phyloP scores from a whole-genome alignment of 2,329 filamentous ascomycete genomes.

The Fusarium sororula region DNA sequence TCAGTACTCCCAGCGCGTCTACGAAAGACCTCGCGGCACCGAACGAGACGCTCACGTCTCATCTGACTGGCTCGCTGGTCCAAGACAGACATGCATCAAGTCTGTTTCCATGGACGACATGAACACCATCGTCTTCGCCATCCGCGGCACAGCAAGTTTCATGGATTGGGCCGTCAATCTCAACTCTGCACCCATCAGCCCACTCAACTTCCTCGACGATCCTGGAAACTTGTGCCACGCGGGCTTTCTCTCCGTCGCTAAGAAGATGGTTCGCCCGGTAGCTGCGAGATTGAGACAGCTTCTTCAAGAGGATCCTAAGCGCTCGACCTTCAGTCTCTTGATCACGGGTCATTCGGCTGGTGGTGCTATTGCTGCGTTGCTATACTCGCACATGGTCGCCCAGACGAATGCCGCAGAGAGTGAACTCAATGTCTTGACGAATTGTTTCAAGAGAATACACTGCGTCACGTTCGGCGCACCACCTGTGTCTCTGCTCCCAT shows the following conservation, averaged over 20 bases:
- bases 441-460: constrained; percentile 80
- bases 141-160: constrained; percentile 81
- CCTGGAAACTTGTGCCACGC: constrained; percentile 79
- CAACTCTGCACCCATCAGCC: constrained; percentile 71
- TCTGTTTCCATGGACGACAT: constrained; percentile 80
- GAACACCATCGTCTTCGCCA: constrained; percentile 83
- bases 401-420: constrained; percentile 63
- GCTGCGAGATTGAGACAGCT: constrained; percentile 74
- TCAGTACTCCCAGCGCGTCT: constrained; percentile 79
- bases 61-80: constrained; percentile 76
- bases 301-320: constrained; percentile 74
- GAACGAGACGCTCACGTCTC: constrained; percentile 76
- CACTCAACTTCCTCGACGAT: constrained; percentile 79
- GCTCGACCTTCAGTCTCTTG: constrained; percentile 74
- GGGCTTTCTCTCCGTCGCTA: constrained; percentile 80
- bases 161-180: constrained; percentile 90
- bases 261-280: constrained; percentile 78
- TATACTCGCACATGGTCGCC: constrained; percentile 84
- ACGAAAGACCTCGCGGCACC: constrained; percentile 68
- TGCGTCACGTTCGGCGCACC: constrained; percentile 89
- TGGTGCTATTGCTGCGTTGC: constrained; percentile 80
- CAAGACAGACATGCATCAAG: constrained; percentile 87
- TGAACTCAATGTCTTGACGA: constrained; percentile 74
- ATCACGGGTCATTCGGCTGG: constrained; percentile 90
- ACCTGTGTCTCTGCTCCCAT: constrained; percentile 76